These are phyloP conservation scores for Xylaria digitata DNA, from an alignment of 2,329 filamentous ascomycete genomes.

Conservation along the genomic window DNA sequence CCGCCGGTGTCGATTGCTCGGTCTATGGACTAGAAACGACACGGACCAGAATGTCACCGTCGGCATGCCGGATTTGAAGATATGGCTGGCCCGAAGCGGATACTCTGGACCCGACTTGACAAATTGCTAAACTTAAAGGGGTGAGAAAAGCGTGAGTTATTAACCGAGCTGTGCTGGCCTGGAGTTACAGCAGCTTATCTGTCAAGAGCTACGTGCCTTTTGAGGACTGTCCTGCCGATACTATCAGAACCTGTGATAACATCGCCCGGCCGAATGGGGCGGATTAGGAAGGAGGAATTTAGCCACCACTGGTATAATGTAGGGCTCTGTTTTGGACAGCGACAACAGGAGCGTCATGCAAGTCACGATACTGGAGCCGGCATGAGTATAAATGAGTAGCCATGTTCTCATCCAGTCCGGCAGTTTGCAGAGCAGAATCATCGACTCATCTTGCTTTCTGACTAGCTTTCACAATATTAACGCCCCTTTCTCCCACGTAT, in stretches of 20 bases:
- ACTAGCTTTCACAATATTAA: conserved; percentile 43
- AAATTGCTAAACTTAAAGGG: conserved; percentile 25
- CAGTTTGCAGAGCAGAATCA: conserved; percentile 34
- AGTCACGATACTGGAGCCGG: conserved; percentile 35
- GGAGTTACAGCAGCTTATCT: conserved; percentile 28
- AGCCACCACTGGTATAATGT: conserved; percentile 31
- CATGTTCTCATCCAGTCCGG: conserved; percentile 38
- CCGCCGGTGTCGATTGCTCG: conserved; percentile 34
- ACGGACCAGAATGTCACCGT: conserved; percentile 32
- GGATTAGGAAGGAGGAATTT: conserved; percentile 44
- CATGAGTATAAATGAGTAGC: conserved; percentile 44
- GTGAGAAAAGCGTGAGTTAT: conserved; percentile 16
- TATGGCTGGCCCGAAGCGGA: conserved; percentile 33
- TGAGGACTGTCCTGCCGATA: conserved; percentile 28
- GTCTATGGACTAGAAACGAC: conserved; percentile 36
- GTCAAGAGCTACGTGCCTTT: conserved; percentile 30
- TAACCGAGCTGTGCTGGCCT: conserved; percentile 21
- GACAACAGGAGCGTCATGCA: conserved; percentile 40
- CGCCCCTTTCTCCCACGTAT: conserved; percentile 40
- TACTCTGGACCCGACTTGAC: conserved; percentile 21
- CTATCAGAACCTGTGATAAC: conserved; percentile 35
- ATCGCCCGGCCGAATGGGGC: conserved; percentile 37
- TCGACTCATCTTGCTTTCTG: conserved; percentile 41
- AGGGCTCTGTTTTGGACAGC: conserved; percentile 30
- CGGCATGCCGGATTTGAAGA: conserved; percentile 37